Evolutionary conservation across 1,139 yeast species (phyloP), one percentile per base, ranked within the genome.

Genomic region (Magnusiomyces sp.): DNA sequence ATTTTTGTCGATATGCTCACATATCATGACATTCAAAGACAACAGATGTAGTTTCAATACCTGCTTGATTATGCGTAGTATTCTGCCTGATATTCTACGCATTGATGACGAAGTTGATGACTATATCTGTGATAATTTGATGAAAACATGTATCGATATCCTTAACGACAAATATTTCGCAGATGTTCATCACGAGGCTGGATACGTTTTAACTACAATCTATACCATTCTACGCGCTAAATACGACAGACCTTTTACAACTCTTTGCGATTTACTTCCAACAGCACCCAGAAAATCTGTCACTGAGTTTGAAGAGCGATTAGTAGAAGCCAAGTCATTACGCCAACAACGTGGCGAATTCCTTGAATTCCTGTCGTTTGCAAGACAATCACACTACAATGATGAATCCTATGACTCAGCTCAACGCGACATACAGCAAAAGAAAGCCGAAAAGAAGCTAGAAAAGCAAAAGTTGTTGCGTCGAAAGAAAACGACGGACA

Each of bases 41-140:
- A 86, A 94, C 40, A 83, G 94, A 61, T 90, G 97, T 65, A 83
- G 95, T 10, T 90, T 85, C 70, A 92, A 92, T 65, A 86, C 95
- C 6, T 84, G 92, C 46, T 69, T 90, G 56, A 81, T 90, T 20
- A 73, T 92, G 53, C 75, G 95, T 54, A 83, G 85, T 55, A 73
- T 90, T 47, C 68, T 83, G 38, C 75, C 75, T 11, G 88, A 84
- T 36, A 78, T 87, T 33, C 70, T 85, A 41, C 71, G 82, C 50
- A 79, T 80, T 56, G 83, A 85, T 62, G 81, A 79, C 34, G 86
- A 82, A 56, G 94, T 89, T 44, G 96, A 89, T 67, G 78, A 77
- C 56, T 88, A 80, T 62, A 72, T 90, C 50, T 78, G 86, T 58
- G 69, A 70, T 52, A 75, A 67, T 48, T 67, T 73, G 48, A 65